Base-by-base conservation (phyloP, 306 rosid species). In the Trifolium fragiferum region DNA sequence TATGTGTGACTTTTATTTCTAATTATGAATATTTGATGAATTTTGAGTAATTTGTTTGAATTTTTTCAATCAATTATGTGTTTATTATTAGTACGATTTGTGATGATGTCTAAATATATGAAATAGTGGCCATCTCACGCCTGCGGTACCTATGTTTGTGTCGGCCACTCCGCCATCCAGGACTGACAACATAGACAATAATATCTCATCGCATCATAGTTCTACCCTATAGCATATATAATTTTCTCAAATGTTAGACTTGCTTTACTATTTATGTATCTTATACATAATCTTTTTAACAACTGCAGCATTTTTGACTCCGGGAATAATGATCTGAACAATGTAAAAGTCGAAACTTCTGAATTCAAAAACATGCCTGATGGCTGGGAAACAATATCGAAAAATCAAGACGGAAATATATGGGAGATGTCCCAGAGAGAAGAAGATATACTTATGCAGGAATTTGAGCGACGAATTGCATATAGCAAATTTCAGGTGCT, bases 341-440 rank as follows among this genome's bases (percentile, higher is more conserved):
- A 79, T 61, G 74, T 90, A 12, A 82, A 84, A 57, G 84, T 78
- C 66, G 89, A 86, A 19, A 83, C 86, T 68, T 72, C 87, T 1
- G 95, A 92, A 72, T 82, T 88, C 75, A 92, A 90, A 87, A 86
- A 85, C 86, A 84, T 78, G 80, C 98, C 98, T 20, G 98, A 92
- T 71, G 98, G 98, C 30, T 91, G 98, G 98, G 98, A 94, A 78
- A 90, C 98, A n/a, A 78, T 87, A 30, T 75, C 90, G 6, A 94
- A 89, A 81, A 64, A 83, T 59, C 84, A 78, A 33, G 96, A 92
- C 67, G 97, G 93, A 66, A 94, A 86, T 72, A 54, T 94, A 32
- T 94, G 98, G 98, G 95, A 90, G 83, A 94, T 94, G 97, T 86
- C 98, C 9, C 97, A 94, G 75, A 90, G 96, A 73, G 97, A 94